A percentile compares a stretch with the other conserved stretches of the same genome.
These are phyloP conservation scores for Aspergillus luchuensis DNA, from an alignment of 2,329 filamentous ascomycete genomes.

Conservation along the genomic window DNA sequence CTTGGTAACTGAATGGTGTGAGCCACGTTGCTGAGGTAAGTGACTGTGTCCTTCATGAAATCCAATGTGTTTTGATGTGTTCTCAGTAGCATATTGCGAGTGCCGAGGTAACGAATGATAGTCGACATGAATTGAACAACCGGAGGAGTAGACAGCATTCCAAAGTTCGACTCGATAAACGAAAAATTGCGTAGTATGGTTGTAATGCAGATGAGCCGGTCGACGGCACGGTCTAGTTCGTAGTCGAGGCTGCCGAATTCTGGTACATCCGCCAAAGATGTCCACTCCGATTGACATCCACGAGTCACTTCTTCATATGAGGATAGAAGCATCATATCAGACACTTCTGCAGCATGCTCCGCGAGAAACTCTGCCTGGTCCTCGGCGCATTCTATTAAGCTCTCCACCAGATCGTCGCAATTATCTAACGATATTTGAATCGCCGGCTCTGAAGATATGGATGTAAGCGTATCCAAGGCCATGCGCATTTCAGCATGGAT, in stretches of 20 bases:
- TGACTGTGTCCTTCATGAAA: conserved; percentile 94
- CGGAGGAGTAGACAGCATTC: conserved; percentile 69
- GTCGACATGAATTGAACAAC: conserved; percentile 83
- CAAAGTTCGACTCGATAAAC: conserved; percentile 77
- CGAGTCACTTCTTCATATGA: conserved; percentile 87
- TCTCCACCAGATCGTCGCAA: conserved; percentile 87
- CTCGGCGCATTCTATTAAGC: conserved; percentile 86
- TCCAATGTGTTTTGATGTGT: conserved; percentile 84
- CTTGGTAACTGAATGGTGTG: conserved; percentile 78
- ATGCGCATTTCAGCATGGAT: conserved; percentile 87
- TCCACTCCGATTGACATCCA: conserved; percentile 72
- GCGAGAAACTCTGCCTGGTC: conserved; percentile 82
- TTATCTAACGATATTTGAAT: conserved; percentile 69
- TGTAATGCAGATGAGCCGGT: conserved; percentile 84
- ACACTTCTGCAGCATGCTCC: conserved; percentile 81
- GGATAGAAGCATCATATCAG: conserved; percentile 78
- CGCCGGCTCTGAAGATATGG: conserved; percentile 66
- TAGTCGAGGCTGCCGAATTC: conserved; percentile 76
- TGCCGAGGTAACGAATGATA: conserved; percentile 83
- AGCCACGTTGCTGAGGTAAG: conserved; percentile 85
- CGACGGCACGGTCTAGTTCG: conserved; percentile 81
- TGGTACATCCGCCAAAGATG: conserved; percentile 70
- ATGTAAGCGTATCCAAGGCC: conserved; percentile 79
- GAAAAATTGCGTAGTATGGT: conserved; percentile 92
- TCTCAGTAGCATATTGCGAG: conserved; percentile 80